Evolutionary conservation across 2,329 filamentous ascomycete genomes (phyloP).

Genomic region (Phialophora expanda): DNA sequence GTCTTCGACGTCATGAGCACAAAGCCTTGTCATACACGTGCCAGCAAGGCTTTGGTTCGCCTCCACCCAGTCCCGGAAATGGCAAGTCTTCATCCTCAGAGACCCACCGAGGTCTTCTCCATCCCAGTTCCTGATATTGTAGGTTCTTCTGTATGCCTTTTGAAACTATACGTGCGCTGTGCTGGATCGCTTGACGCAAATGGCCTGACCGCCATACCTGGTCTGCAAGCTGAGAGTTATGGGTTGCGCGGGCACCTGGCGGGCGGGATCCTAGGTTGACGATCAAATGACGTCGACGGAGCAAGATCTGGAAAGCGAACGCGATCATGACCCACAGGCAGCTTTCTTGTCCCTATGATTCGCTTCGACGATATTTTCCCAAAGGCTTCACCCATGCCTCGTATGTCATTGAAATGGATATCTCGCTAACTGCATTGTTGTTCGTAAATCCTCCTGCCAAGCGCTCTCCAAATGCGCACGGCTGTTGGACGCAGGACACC

Average conservation of each 20-base stretch:
- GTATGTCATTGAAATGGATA: not conserved
- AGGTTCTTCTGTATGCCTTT: not conserved
- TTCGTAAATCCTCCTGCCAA: constrained; percentile 1
- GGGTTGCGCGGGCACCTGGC: not conserved
- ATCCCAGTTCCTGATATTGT: not conserved
- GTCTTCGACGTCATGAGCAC: constrained; percentile 18
- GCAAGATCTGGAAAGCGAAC: constrained; percentile 3
- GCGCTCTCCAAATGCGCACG: not conserved
- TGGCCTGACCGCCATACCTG: not conserved
- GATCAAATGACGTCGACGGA: constrained; percentile 6
- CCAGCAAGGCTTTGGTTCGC: constrained; percentile 19
- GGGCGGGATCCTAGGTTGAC: constrained; percentile 1
- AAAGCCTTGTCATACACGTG: constrained; percentile 19
- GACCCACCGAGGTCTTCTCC: not conserved
- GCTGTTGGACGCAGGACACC: not conserved
- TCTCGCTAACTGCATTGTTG: not conserved
- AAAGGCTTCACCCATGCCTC: not conserved
- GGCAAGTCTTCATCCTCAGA: not conserved
- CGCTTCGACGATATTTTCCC: not conserved
- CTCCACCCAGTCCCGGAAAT: not conserved
- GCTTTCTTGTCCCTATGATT: not conserved
- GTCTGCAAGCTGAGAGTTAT: not conserved
- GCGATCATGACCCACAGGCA: not conserved
- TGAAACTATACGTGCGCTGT: not conserved
- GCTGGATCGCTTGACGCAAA: not conserved